Evolutionary conservation across 257 asterid genomes (phyloP).

Genomic region (Lithospermum erythrorhizon): DNA sequence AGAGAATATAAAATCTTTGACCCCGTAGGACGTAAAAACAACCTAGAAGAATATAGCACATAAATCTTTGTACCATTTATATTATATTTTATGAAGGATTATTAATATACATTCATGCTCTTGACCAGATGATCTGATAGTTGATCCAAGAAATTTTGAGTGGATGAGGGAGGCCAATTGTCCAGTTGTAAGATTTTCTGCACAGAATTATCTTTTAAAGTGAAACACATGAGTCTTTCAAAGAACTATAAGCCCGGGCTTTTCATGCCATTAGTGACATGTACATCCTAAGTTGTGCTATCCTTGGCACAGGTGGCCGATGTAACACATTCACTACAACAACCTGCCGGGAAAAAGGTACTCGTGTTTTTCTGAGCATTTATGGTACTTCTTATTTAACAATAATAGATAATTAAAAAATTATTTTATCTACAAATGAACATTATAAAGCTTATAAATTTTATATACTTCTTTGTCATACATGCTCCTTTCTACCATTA

Average conservation of each 20-base stretch:
- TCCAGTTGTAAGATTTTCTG: slow-evolving; percentile 58
- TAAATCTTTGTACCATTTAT: background rate
- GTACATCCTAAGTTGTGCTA: slow-evolving; percentile 7
- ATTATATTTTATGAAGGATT: background rate
- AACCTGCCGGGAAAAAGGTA: slow-evolving; percentile 98
- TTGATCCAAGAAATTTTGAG: slow-evolving; percentile 97
- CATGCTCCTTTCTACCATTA: too few species aligned
- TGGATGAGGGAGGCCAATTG: slow-evolving; percentile 93
- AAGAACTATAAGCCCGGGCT: slow-evolving; percentile 1
- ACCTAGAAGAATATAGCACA: background rate
- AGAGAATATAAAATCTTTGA: too few species aligned
- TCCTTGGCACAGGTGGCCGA: slow-evolving; percentile 67
- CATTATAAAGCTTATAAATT: too few species aligned
- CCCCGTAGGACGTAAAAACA: too few species aligned
- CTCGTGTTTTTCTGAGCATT: too few species aligned
- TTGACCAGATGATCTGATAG: slow-evolving; percentile 80
- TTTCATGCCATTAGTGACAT: background rate
- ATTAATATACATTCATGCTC: slow-evolving; percentile 1
- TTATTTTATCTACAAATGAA: too few species aligned
- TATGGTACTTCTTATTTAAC: too few species aligned
- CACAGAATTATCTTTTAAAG: background rate
- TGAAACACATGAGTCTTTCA: background rate
- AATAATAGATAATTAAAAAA: too few species aligned
- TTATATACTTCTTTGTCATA: too few species aligned
- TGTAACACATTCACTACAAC: slow-evolving; percentile 90